Evolutionary conservation across 495 filamentous ascomycete species (phyloP).

Genomic region (Penicillium silybi): DNA sequence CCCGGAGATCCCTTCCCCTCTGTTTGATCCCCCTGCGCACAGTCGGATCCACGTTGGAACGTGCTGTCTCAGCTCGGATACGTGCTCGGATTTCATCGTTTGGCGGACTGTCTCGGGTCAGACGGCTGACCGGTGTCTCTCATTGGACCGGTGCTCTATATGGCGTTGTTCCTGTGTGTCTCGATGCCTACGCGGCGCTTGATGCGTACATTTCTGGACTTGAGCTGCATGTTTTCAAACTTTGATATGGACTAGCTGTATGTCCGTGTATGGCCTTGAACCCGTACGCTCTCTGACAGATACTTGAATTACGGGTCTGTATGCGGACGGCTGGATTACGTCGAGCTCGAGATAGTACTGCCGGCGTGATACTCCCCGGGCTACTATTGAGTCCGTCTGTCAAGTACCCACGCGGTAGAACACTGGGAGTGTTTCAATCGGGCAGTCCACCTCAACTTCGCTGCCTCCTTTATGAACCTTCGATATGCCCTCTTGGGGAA

Average conservation of each 20-base stretch:
- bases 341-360: too few species aligned
- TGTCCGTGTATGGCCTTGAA: not conserved
- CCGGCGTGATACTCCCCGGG: too few species aligned
- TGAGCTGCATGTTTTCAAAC: constrained; percentile 6
- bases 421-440: constrained; percentile 50
- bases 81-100: constrained; percentile 11
- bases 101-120: constrained; percentile 2
- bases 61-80: constrained; percentile 7
- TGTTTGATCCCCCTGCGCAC: not conserved
- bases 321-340: not conserved
- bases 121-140: not conserved
- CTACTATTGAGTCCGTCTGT: too few species aligned
- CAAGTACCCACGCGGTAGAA: constrained; percentile 26
- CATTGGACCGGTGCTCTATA: not conserved
- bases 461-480: constrained; percentile 29
- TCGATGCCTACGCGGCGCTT: not conserved
- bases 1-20: too few species aligned
- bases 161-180: not conserved
- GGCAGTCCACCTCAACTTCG: constrained; percentile 40
- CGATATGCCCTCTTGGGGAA: not conserved
- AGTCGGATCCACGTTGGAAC: constrained; percentile 1
- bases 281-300: not conserved
- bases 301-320: constrained; percentile 4
- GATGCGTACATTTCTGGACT: constrained; percentile 2
- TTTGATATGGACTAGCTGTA: constrained; percentile 5